Evolutionary conservation across 805 yeast genomes (phyloP).

Genomic region (Metschnikowia colocasiae): DNA sequence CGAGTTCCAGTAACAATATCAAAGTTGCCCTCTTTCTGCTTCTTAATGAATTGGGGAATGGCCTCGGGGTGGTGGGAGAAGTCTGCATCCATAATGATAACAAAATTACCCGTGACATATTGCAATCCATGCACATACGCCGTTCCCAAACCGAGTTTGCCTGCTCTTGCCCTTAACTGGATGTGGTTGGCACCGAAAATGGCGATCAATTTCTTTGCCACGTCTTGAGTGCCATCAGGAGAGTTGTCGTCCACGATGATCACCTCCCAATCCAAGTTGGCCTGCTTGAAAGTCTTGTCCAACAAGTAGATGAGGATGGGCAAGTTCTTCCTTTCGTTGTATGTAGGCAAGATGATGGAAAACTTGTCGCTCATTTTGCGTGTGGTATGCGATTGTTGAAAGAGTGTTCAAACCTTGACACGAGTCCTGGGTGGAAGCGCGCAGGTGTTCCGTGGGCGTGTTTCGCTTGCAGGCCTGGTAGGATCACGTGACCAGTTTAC

Average conservation of each 20-base stretch:
- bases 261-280: slow-evolving; percentile 68
- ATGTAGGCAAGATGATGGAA: slow-evolving; percentile 73
- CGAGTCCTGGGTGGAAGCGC: not conserved
- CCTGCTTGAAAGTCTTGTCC: slow-evolving; percentile 60
- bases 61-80: slow-evolving; percentile 81
- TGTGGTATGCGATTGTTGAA: not conserved
- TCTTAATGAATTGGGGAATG: slow-evolving; percentile 67
- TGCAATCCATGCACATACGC: slow-evolving; percentile 77
- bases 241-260: slow-evolving; percentile 75
- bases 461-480: not conserved
- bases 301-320: slow-evolving; percentile 69
- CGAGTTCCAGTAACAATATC: slow-evolving; percentile 62
- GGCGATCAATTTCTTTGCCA: slow-evolving; percentile 56
- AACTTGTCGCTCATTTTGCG: slow-evolving; percentile 44
- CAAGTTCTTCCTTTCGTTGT: slow-evolving; percentile 61
- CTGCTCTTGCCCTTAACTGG: slow-evolving; percentile 66
- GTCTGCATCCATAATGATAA: slow-evolving; percentile 81
- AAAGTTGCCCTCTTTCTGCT: slow-evolving; percentile 49
- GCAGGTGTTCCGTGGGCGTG: not conserved
- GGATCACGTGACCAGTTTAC: not conserved
- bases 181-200: slow-evolving; percentile 59
- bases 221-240: slow-evolving; percentile 78
- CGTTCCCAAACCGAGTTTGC: slow-evolving; percentile 75
- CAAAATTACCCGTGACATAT: slow-evolving; percentile 68
- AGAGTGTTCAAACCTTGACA: slow-evolving; percentile 1